Base-by-base conservation (phyloP, 2,329 filamentous ascomycete species). In the Fusarium torulosum region DNA sequence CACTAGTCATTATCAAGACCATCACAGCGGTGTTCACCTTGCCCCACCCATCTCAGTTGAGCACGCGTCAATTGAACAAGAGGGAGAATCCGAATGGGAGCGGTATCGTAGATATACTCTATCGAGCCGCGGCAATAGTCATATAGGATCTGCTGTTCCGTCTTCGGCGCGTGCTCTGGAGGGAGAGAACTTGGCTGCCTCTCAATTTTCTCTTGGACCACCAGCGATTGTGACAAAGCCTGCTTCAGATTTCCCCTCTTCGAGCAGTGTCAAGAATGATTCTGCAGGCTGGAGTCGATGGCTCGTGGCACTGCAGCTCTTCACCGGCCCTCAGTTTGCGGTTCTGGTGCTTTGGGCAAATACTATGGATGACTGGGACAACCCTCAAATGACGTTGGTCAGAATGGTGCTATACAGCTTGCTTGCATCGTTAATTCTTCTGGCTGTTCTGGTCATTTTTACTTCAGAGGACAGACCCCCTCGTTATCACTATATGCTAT, bases 261-360 rank as follows among this genome's bases (percentile, higher is more conserved):
- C 67, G n/a, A 77, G 70, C 50, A 73, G 77, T 45, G 67, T 74
- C 53, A 69, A 78, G 29, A 76, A 80, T 11, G 81, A 83, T 45
- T 76, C 79, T 4, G 84, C 85, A 54, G 84, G 89, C 29, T 98
- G 96, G 94, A 97, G 94, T 73, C 88, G 94, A 52, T 99, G 96
- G 95, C 87, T 99, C 5, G 86, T 97, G 14, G 87, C 90, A 14
- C 78, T 96, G 11, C 96, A 99, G 74, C 85, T 96, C 47, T 94
- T 97, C 75, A 92, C 91, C 0, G 93, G 94, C 0, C 96, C 96
- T 0, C 78, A 96, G 21, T 97, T 98, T 78, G 88, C 94, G 43
- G 86, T 92, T 2, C 76, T 93, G 19, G 88, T 97, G 29, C 77
- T 93, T 20, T 97, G 90, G 89, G 89, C 87, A 23, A 92, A 92